Evolutionary conservation across 2,329 filamentous ascomycete genomes (phyloP), one percentile per base, ranked within the genome.

Genomic region (Chaetomium sp.): DNA sequence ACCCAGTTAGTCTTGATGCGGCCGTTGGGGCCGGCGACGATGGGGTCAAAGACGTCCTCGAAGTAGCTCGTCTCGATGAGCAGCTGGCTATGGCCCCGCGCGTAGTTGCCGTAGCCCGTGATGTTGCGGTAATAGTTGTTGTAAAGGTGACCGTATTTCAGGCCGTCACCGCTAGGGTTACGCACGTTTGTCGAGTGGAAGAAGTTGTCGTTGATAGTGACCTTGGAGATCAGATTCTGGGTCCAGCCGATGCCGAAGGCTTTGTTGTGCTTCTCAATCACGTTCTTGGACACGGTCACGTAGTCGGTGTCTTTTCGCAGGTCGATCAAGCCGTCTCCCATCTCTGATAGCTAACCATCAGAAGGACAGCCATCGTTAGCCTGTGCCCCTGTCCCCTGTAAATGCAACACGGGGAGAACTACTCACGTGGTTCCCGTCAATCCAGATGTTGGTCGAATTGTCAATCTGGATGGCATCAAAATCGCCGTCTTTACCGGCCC

Each of bases 1-100:
- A 54, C 51, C 51, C 51, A 54, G 51, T 54, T 54, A 29, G 51
- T 54, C 29, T 54, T 54, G 51, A 54, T 54, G 51, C 51, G 51
- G 27, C 51, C 51, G 19, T 33, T 2, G 2, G 51, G 51, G 19
- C 51, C 51, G 19, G 51, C 51, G 27, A 54, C 51, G 51, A 54
- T 54, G 51, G 51, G 51, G 29, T 54, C 51, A 33, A 54, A 54
- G 16, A 54, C 51, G 4, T 54, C 27, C 51, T 54, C 51, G 21
- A 33, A 54, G 51, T 54, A 54, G 51, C 51, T 54, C 51, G 51
- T 54, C 29, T 54, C 51, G 29, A 54, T 54, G 51, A 54, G 51
- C 13, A 54, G 51, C 19, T 54, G 13, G 51, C 16, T 21, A 0
- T 54, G 16, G 1, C 51, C 51, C 27, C 51, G 51, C 6, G 51